These are phyloP conservation scores for Monosporascus sp. DNA, from an alignment of 2,329 filamentous ascomycete genomes.

Conservation along the genomic window DNA sequence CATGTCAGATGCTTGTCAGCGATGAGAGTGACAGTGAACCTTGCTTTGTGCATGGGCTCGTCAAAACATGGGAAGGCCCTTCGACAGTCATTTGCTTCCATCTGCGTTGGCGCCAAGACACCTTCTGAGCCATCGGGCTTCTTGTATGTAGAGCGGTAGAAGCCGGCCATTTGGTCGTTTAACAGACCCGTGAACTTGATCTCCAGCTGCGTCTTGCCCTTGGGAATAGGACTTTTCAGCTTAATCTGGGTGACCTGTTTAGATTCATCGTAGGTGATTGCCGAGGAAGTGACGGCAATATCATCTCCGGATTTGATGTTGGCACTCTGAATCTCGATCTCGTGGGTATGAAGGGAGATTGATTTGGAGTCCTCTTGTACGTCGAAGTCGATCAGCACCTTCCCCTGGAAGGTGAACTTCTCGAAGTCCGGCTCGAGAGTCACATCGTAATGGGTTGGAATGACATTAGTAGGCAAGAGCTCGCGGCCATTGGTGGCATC, in stretches of 20 bases:
- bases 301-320: constrained; percentile 59
- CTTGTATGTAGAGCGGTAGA: constrained; percentile 95
- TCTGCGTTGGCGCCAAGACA: constrained; percentile 86
- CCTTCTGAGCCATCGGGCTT: constrained; percentile 71
- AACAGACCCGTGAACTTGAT: constrained; percentile 73
- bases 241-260: constrained; percentile 78
- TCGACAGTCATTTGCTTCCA: constrained; percentile 93
- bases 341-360: constrained; percentile 81
- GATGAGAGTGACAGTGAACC: constrained; percentile 85
- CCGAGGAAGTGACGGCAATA: constrained; percentile 55
- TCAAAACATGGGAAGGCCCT: constrained; percentile 95
- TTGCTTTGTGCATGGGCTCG: constrained; percentile 88
- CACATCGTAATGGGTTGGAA: constrained; percentile 87
- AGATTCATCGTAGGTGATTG: constrained; percentile 69
- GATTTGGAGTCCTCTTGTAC: constrained; percentile 79
- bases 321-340: constrained; percentile 75
- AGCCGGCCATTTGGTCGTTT: constrained; percentile 94
- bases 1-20: constrained; percentile 89
- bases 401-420: constrained; percentile 82
- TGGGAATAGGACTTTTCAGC: constrained; percentile 67
- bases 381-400: constrained; percentile 80
- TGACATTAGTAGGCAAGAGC: constrained; percentile 86
- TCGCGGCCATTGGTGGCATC: constrained; percentile 59
- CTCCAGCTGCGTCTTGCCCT: constrained; percentile 73
- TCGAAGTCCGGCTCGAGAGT: constrained; percentile 88